Base-by-base conservation (phyloP, 768 basidiomycete genomes). In the Suillus brevipes region DNA sequence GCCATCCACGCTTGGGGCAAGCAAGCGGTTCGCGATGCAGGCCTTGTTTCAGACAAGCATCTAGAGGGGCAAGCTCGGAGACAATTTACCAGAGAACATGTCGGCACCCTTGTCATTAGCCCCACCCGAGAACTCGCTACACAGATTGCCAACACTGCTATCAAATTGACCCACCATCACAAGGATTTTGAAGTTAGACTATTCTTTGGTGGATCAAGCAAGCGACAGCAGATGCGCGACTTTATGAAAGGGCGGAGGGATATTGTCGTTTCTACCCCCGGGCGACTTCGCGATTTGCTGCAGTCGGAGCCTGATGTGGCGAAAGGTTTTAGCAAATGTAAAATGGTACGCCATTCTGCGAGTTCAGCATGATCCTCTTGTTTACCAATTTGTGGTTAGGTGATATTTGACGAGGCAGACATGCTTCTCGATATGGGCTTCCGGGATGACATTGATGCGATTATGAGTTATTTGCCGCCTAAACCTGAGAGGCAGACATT, bases 391-490 rank as follows among this genome's bases (percentile, higher is more conserved):
- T 64, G 49, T 61, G 25, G 4, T 13, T 67, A 94, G 92, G 84
- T 99, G 61, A 84, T 99, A 65, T 81, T 99, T 64, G 97, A 99
- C 72, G 94, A 97, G 74, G 93, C 94, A 13, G 95, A 99, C 72
- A 92, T 90, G 0, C 82, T 97, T 14, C 81, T 98, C 13, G 93
- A 95, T 64, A 91, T 95, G 89, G 95, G 95, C 69, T 97, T 97
- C 85, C 85, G 90, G 5, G 85, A 89, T 28, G 95, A 97, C 70
- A 87, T 98, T 37, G 86, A 91, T 25, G 86, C 83, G 2, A 94
- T 97, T 69, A 76, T 84, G 36, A 72, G 79, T 5, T 83, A 80
- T 70, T 81, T 96, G n/a, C 89, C 90, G 9, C 78, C 79, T 23
- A 70, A 78, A 1, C 85, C 89, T 0, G 73, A 85, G 61, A 87